Evolutionary conservation across 75 land plant genomes (phyloP).

Genomic region (Cryptomeria japonica): DNA sequence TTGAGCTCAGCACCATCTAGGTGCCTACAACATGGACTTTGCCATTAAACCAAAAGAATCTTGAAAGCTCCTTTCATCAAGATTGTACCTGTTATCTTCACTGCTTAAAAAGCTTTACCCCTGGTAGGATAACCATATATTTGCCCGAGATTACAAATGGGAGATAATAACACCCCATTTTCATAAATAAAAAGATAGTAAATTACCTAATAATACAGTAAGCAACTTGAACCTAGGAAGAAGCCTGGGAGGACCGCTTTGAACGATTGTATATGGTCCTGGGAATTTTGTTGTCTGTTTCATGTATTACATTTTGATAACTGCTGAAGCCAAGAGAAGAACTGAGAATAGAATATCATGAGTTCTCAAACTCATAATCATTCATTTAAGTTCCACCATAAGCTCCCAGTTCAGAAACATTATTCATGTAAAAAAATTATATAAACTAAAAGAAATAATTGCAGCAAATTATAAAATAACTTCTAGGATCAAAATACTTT

Average conservation of each 20-base stretch:
- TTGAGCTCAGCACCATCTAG: too few species aligned
- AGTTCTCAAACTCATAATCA: neutral
- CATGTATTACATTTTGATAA: neutral
- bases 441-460: neutral
- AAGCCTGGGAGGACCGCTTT: neutral
- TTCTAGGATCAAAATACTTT: neutral
- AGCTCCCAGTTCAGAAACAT: neutral
- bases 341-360: neutral
- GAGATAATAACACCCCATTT: neutral
- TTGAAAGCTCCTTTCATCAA: neutral
- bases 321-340: neutral
- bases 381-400: neutral
- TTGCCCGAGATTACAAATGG: neutral
- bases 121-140: neutral
- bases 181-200: neutral
- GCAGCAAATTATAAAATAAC: neutral
- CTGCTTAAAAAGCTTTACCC: neutral
- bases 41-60: neutral
- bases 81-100: neutral
- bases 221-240: neutral
- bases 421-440: neutral
- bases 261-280: neutral
- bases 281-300: neutral
- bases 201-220: too few species aligned
- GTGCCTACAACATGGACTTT: too few species aligned